Conservation (phyloP, 345 rosid species). For the Arabidopsis arenosa region DNA sequence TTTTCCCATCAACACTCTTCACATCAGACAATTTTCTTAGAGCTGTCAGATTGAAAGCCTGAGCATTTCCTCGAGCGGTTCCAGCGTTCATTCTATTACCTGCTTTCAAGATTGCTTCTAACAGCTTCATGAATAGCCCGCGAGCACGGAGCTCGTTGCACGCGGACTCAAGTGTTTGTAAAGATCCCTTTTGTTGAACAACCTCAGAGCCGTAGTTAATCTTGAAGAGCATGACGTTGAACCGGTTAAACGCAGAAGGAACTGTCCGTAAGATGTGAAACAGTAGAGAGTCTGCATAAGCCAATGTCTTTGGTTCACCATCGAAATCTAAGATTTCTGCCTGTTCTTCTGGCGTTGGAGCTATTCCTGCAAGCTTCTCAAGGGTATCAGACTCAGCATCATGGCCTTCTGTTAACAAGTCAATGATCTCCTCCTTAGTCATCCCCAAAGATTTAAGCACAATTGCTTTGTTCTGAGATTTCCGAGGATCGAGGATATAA, state of each 20-base stretch:
- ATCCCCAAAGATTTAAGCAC: constrained; percentile 73
- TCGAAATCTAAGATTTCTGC: constrained; percentile 56
- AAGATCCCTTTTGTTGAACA: constrained; percentile 53
- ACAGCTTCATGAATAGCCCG: constrained; percentile 76
- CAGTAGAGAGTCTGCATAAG: constrained; percentile 78
- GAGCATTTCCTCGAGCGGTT: constrained; percentile 86
- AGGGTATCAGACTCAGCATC: constrained; percentile 67
- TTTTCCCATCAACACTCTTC: constrained; percentile 80
- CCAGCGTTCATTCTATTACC: constrained; percentile 97
- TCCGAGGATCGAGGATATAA: constrained; percentile 70
- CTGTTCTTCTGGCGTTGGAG: constrained; percentile 78
- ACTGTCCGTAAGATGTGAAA: constrained; percentile 65
- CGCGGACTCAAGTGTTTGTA: constrained; percentile 61
- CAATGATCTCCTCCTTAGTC: constrained; percentile 62
- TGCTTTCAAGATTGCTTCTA: constrained; percentile 92
- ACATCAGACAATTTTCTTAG: constrained; percentile 84
- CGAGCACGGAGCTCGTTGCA: constrained; percentile 77
- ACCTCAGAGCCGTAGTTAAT: constrained; percentile 65
- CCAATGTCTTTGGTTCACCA: constrained; percentile 63
- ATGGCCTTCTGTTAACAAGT: constrained; percentile 61
- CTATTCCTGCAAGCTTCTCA: constrained; percentile 78
- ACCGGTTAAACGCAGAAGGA: constrained; percentile 75
- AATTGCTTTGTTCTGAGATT: constrained; percentile 83
- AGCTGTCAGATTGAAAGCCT: constrained; percentile 73
- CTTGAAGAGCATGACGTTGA: constrained; percentile 80